Evolutionary conservation across 805 yeast genomes (phyloP), one percentile per base, ranked within the genome.

Genomic region (Monosporozyma siamensis): DNA sequence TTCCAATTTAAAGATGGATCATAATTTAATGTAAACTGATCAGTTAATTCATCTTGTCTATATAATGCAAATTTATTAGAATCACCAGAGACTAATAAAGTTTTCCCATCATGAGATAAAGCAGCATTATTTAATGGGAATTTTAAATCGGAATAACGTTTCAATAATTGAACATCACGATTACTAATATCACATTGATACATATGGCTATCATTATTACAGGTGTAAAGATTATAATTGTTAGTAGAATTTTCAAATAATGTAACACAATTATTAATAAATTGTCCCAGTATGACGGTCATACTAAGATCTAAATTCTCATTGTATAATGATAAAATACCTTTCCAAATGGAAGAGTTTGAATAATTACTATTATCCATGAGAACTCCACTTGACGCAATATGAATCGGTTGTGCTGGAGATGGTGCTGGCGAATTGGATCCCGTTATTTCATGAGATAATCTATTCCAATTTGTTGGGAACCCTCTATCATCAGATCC

Each of bases 191-290:
- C 81, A 43, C 85, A 70, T 40, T 72, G 66, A 55, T 88, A 86
- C 40, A 88, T 65, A 41, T 74, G 68, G 34, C 77, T 74, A 59
- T 89, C 97, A 59, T 89, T 89, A 59, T 88, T 89, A 61, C 96
- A 88, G 18, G 85, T 75, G 46, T 76, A 72, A 1, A 89, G 74
- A 36, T 69, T 67, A 55, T 71, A 80, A 34, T 69, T 68, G 9
- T 66, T 58, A 18, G 68, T 65, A 4, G 74, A 56, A 11, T 59
- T 47, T 43, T 67, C 70, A 54, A 73, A 65, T 22, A 82, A 54
- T 0, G 78, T 64, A 23, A 87, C 94, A 39, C 85, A 77, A 61
- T 88, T 88, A 60, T 87, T 88, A 52, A 89, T 87, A 64, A 80
- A 77, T 26, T 82, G 82, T 0, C 97, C 96, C 41, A 87, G 64